Base-by-base conservation (phyloP, 2,329 filamentous ascomycete species). In the Dactylella cylindrospora region DNA sequence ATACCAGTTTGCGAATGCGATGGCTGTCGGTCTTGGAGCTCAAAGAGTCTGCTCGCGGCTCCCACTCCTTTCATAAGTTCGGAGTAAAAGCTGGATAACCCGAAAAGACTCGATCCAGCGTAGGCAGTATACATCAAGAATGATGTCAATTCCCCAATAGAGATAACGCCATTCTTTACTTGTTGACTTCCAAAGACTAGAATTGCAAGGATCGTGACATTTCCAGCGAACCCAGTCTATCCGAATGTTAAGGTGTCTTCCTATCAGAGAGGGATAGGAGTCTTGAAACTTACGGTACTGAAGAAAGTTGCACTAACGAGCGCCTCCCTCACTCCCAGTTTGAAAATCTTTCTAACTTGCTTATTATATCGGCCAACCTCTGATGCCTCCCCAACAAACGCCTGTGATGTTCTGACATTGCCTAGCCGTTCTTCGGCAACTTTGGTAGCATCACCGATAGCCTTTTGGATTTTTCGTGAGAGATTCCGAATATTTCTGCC, bases 31-130 rank as follows among this genome's bases (percentile, higher is more conserved):
- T 98, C 93, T 72, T 97, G 90, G 4, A 98, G 80, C 71, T 98
- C 93, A 70, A 98, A 98, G 1, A 98, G 78, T 61, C 93, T 86
- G 70, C 86, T 95, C n/a, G 93, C 93, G 33, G 93, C 93, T 69
- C 94, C 93, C 3, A 95, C 91, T 33, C 94, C 94, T 74, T 98
- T 98, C 93, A 98, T 98, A 64, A 98, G 79, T 72, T 98, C 93
- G 0, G 90, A 95, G 74, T 96, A 98, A 75, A 98, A 98, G 53
- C 88, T 89, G 3, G 90, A 95, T 1, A 98, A 78, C 3, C 93
- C 93, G 68, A 97, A 95, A 66, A 98, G 81, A 73, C 88, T 95
- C 41, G 88, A 93, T 13, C 83, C 83, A 47, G 83, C 83, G 68
- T 85, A 69, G 19, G 68, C 68, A 36, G 68, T 69, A 40, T 69